A percentile compares a stretch with the other conserved stretches of the same genome.
These are phyloP conservation scores for Davidsoniella neocaledoniae DNA, from an alignment of 2,329 filamentous ascomycete species.

Conservation along the genomic window DNA sequence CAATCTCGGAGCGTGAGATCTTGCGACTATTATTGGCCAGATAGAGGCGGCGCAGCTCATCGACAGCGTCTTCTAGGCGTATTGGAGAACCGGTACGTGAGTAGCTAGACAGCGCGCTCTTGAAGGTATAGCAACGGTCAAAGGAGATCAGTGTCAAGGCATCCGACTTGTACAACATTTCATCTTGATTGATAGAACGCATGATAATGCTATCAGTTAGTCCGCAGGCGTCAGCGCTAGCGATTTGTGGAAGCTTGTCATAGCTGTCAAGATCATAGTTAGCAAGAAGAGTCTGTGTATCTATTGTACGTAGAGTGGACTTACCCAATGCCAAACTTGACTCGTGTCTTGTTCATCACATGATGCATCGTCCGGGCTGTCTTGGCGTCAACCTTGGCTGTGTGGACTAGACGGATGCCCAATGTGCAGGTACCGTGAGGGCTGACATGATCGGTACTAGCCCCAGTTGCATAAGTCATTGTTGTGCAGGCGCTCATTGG, in stretches of 20 bases:
- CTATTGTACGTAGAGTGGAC: neutral
- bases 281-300: neutral
- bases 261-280: slow-evolving; percentile 17
- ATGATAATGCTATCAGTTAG: slow-evolving; percentile 35
- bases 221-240: slow-evolving; percentile 26
- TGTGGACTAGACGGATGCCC: slow-evolving; percentile 34
- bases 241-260: slow-evolving; percentile 28
- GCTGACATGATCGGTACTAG: slow-evolving; percentile 17
- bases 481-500: slow-evolving; percentile 35
- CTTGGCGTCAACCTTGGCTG: slow-evolving; percentile 27
- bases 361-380: slow-evolving; percentile 31
- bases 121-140: slow-evolving; percentile 48
- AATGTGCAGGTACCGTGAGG: slow-evolving; percentile 24
- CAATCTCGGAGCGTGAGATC: slow-evolving; percentile 33
- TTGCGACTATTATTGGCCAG: slow-evolving; percentile 33
- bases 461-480: slow-evolving; percentile 22
- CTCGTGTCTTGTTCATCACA: slow-evolving; percentile 35
- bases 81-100: slow-evolving; percentile 27
- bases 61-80: slow-evolving; percentile 42
- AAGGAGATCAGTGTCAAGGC: slow-evolving; percentile 42
- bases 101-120: slow-evolving; percentile 41
- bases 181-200: slow-evolving; percentile 41
- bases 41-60: slow-evolving; percentile 43
- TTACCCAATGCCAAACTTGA: slow-evolving; percentile 21
- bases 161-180: slow-evolving; percentile 41